Evolutionary conservation across 2,329 filamentous ascomycete genomes (phyloP).

Genomic region (Cadophora sp.): DNA sequence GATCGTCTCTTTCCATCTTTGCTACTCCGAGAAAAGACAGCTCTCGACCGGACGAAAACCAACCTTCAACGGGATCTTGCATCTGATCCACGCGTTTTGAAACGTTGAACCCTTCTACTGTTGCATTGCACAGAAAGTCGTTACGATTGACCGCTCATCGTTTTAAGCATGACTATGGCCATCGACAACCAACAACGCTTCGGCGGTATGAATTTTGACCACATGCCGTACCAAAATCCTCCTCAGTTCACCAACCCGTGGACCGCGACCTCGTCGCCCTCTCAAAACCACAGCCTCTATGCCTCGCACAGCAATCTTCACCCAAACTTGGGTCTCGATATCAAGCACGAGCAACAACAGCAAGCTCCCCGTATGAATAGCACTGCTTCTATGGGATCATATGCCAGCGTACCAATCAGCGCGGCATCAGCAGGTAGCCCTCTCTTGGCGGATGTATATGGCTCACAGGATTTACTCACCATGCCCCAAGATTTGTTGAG

Average conservation of each 20-base stretch:
- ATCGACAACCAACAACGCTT: constrained; percentile 89
- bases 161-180: constrained; percentile 83
- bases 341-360: constrained; percentile 57
- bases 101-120: constrained; percentile 22
- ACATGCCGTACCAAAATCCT: constrained; percentile 69
- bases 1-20: constrained; percentile 37
- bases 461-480: constrained; percentile 71
- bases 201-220: constrained; percentile 78
- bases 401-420: constrained; percentile 74
- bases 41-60: constrained; percentile 33
- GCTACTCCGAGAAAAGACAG: constrained; percentile 26
- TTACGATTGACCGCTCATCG: constrained; percentile 10
- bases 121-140: neutral
- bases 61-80: constrained; percentile 41
- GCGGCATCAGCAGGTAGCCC: constrained; percentile 77
- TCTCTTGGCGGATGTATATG: constrained; percentile 61
- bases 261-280: constrained; percentile 64
- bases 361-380: constrained; percentile 64
- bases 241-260: constrained; percentile 93
- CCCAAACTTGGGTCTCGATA: constrained; percentile 62
- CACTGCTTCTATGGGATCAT: constrained; percentile 69
- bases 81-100: constrained; percentile 41
- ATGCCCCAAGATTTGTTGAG: constrained; percentile 76
- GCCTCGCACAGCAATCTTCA: constrained; percentile 58
- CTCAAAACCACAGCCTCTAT: constrained; percentile 65